A percentile compares a stretch with the other conserved stretches of the same genome.
Evolutionary conservation across 768 basidiomycete species (phyloP).

Genomic region (Rhodosporidiobolus sp.): DNA sequence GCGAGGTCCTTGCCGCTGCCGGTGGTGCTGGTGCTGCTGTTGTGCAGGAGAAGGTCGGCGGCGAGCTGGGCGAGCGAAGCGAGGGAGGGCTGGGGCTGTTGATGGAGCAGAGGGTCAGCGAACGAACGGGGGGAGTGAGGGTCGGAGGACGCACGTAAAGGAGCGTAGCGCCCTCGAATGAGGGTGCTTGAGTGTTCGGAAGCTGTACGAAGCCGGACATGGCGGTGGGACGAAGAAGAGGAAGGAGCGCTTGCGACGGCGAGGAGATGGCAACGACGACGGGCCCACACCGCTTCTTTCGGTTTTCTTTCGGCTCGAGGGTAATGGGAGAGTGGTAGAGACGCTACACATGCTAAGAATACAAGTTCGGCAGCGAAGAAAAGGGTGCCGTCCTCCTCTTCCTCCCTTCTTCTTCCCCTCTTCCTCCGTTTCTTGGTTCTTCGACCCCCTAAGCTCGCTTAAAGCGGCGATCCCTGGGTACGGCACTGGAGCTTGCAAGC

Average conservation of each 20-base stretch:
- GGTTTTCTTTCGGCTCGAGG: too few species aligned
- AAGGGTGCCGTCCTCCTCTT: background rate
- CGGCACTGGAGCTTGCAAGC: conserved; percentile 27
- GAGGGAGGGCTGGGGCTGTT: conserved; percentile 36
- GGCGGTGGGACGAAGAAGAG: background rate
- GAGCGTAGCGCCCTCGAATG: conserved; percentile 7
- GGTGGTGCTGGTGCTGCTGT: background rate
- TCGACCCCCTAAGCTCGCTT: background rate
- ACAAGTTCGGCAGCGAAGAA: too few species aligned
- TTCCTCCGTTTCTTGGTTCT: too few species aligned
- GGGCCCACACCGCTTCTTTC: too few species aligned
- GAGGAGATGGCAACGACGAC: background rate
- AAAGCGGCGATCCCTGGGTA: conserved; percentile 18
- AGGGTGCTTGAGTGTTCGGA: background rate
- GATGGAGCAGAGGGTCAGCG: conserved; percentile 5
- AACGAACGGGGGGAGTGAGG: background rate
- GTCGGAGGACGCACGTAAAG: conserved; percentile 11
- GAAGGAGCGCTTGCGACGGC: background rate
- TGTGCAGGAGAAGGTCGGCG: conserved; percentile 24
- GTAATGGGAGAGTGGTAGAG: too few species aligned
- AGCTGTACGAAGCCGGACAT: conserved; percentile 28
- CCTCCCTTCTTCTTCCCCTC: too few species aligned
- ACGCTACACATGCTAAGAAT: too few species aligned
- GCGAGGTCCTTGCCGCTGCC: background rate
- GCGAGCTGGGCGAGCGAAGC: conserved; percentile 31